A percentile compares a stretch with the other conserved stretches of the same genome.
These are phyloP conservation scores for Elsinoe fawcettii DNA, from an alignment of 2,329 filamentous ascomycete species.

Conservation along the genomic window DNA sequence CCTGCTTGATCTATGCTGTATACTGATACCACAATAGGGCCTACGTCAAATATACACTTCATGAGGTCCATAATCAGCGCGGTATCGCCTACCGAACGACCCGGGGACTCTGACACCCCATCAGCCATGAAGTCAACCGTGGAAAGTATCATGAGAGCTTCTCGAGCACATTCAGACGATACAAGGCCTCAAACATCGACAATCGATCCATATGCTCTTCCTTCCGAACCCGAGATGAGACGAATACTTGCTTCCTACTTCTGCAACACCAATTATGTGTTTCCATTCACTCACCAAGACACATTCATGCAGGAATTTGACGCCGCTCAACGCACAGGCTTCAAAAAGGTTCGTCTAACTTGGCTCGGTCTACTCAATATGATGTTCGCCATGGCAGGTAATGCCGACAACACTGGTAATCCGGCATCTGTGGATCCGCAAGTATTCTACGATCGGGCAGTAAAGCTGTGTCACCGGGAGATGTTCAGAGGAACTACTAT, in stretches of 20 bases:
- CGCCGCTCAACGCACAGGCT: slow-evolving; percentile 26
- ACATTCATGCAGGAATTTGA: slow-evolving; percentile 32
- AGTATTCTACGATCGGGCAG: slow-evolving; percentile 40
- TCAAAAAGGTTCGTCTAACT: slow-evolving; percentile 36
- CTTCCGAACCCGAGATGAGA: slow-evolving; percentile 26
- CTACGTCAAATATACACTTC: slow-evolving; percentile 38
- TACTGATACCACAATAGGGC: background rate
- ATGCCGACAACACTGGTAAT: slow-evolving; percentile 27
- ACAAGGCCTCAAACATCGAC: background rate
- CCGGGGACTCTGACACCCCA: background rate
- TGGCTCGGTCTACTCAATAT: slow-evolving; percentile 48
- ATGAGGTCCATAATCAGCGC: slow-evolving; percentile 32
- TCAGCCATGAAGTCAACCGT: background rate
- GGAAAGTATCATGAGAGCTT: slow-evolving; percentile 7
- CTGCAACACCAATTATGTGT: slow-evolving; percentile 31
- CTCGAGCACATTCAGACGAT: slow-evolving; percentile 15
- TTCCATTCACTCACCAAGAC: slow-evolving; percentile 35
- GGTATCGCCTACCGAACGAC: slow-evolving; percentile 16
- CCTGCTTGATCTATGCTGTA: too few relatives aligned
- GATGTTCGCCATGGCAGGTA: slow-evolving; percentile 43
- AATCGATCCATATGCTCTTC: slow-evolving; percentile 21
- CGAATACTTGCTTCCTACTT: slow-evolving; percentile 33
- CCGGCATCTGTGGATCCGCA: slow-evolving; percentile 35
- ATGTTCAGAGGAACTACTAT: slow-evolving; percentile 37
- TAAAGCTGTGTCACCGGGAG: slow-evolving; percentile 37